These are phyloP conservation scores for Houttuynia cordata DNA, from an alignment of 164 flowering plant genomes.

Conservation along the genomic window DNA sequence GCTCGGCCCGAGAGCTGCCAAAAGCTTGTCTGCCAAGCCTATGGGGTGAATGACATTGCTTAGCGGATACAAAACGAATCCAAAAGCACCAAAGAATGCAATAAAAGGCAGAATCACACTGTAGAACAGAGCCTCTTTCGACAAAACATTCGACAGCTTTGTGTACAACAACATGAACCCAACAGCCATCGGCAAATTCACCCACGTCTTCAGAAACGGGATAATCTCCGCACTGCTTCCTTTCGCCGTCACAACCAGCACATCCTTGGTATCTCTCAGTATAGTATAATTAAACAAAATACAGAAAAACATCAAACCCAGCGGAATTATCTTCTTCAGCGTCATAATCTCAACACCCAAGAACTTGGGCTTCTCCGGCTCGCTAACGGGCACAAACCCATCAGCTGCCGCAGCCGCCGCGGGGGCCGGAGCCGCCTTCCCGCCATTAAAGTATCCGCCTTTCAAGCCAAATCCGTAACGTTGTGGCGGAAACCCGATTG, in stretches of 20 bases:
- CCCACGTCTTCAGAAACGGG: conserved; percentile 94
- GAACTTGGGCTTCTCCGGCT: conserved; percentile 39
- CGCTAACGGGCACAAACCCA: conserved; percentile 30
- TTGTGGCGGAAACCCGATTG: conserved; percentile 11
- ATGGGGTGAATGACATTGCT: conserved; percentile 69
- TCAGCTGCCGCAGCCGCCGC: conserved; percentile 50
- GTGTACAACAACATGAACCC: conserved; percentile 90
- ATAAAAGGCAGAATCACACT: conserved; percentile 78
- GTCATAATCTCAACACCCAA: conserved; percentile 65
- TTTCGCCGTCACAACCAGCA: conserved; percentile 82
- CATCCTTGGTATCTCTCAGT: conserved; percentile 91
- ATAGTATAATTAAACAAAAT: conserved; percentile 87
- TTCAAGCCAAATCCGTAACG: conserved; percentile 24
- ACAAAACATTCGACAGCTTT: conserved; percentile 69
- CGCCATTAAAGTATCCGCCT: conserved; percentile 22
- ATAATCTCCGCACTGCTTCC: conserved; percentile 97
- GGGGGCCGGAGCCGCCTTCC: no score
- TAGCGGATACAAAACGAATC: conserved; percentile 79
- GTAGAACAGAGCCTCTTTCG: conserved; percentile 84
- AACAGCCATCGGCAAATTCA: conserved; percentile 89
- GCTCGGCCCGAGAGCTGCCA: conserved; percentile 66
- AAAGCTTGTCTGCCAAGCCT: conserved; percentile 77
- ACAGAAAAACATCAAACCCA: conserved; percentile 96
- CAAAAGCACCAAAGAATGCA: conserved; percentile 93
- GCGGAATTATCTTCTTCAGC: conserved; percentile 78